These are phyloP conservation scores for Dictyostelium intermedium DNA, from an alignment of 78 protist genomes.

Conservation along the genomic window DNA sequence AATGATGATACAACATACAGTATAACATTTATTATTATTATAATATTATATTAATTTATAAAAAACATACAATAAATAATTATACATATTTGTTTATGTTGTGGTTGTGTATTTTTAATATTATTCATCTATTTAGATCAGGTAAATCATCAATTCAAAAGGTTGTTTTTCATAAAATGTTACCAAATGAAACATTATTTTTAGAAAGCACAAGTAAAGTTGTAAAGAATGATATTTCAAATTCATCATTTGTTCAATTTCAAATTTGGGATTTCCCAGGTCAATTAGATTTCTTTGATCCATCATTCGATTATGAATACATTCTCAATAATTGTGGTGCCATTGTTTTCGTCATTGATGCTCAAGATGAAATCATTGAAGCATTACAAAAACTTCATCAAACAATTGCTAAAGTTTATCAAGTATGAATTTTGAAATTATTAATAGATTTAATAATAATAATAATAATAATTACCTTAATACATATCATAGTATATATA, in stretches of 20 bases:
- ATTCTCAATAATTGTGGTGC: constrained; percentile 94
- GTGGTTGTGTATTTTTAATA: not conserved
- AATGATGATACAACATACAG: no score
- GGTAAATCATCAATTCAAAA: constrained; percentile 95
- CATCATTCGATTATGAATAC: constrained; percentile 84
- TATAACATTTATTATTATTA: no score
- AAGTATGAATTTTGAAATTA: not conserved
- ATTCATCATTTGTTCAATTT: constrained; percentile 93
- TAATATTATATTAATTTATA: no score
- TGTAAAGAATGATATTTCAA: constrained; percentile 84
- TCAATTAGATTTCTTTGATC: constrained; percentile 88
- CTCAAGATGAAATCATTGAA: constrained; percentile 87
- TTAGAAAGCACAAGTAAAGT: constrained; percentile 91
- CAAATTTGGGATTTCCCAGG: constrained; percentile 98
- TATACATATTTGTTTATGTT: no score
- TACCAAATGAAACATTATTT: constrained; percentile 97
- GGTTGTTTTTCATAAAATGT: constrained; percentile 97
- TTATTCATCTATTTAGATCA: constrained; percentile 36
- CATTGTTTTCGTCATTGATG: constrained; percentile 96
- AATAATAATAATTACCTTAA: not conserved
- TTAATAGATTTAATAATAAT: not conserved
- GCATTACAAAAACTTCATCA: constrained; percentile 83
- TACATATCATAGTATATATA: no score
- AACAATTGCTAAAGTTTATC: constrained; percentile 81
- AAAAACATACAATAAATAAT: not conserved